Base-by-base conservation (phyloP, 148 eudicot species). In the Polygonum maritimum region DNA sequence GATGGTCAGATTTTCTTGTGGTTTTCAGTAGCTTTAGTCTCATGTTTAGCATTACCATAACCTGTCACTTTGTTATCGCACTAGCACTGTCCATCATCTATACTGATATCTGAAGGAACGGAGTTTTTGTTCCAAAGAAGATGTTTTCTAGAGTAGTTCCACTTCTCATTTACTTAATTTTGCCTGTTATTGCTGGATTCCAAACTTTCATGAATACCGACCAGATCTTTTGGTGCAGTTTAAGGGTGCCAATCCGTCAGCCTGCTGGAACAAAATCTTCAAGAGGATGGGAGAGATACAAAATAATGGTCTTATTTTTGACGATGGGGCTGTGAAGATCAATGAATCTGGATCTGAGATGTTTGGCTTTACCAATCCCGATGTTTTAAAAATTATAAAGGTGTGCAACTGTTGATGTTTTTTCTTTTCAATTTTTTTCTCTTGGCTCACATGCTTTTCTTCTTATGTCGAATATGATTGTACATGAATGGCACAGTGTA, bases 301-400 rank as follows among this genome's bases (percentile, higher is more conserved):
- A 36, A 48, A 38, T 77, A 82, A 74, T 36, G 79, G 69, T 71
- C 75, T 65, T 69, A 62, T 76, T 22, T 80, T 76, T 31, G 80
- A 65, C 74, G 83, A 72, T 69, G 85, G 73, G 35, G 48, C 75
- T 15, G 77, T 83, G 58, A 78, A 75, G 78, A 58, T 36, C 48
- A 75, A 81, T 80, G 55, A 71, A 22, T 85, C 89, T 74, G 92
- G 92, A 75, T 79, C 88, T 47, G 80, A 77, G 39, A 88, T 88
- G 92, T 88, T 86, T 83, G 92, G 92, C 39, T 88, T 88, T 73
- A 78, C 84, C 49, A 78, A 87, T 77, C 85, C 88, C 63, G 84
- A 85, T 82, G 83, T 88, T 54, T 75, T 79, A 44, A 85, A 77
- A 83, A 83, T 81, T 77, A 86, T 88, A 71, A 80, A 85, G 89